phyloP scores from a whole-genome alignment of 306 rosid genomes.

The Begonia masoniana region DNA sequence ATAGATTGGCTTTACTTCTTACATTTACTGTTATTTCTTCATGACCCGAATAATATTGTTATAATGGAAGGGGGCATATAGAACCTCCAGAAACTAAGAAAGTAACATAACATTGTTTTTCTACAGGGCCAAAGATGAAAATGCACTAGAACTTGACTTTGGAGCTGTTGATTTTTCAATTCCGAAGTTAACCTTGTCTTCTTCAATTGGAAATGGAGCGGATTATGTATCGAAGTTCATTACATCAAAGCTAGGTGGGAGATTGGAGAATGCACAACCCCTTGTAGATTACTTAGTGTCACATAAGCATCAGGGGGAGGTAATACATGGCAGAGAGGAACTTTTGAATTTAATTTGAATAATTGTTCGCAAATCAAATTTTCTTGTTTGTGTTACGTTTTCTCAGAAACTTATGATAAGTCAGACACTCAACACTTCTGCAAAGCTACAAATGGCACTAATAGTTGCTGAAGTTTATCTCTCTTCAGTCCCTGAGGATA shows the following conservation, averaged over 20 bases:
- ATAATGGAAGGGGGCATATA: no score
- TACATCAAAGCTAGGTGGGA: constrained; percentile 39
- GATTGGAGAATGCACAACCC: constrained; percentile 44
- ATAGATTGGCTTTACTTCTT: no score
- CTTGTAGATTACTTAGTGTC: constrained; percentile 68
- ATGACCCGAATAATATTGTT: no score
- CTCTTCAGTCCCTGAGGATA: constrained; percentile 35
- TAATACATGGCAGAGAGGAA: constrained; percentile 14
- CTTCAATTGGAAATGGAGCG: constrained; percentile 84
- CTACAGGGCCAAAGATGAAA: constrained; percentile 72
- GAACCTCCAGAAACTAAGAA: no score
- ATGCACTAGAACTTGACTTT: constrained; percentile 76
- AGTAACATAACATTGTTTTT: no score
- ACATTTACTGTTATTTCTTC: no score
- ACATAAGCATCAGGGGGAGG: constrained; percentile 55
- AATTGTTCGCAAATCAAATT: no score
- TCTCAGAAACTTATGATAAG: constrained; percentile 57
- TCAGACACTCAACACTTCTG: constrained; percentile 39
- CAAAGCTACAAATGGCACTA: constrained; percentile 62
- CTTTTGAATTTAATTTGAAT: no score
- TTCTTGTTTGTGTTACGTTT: no score
- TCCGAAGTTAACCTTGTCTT: constrained; percentile 51
- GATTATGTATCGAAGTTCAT: constrained; percentile 42
- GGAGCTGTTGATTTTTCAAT: constrained; percentile 49
- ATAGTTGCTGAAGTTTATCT: constrained; percentile 54